These are phyloP conservation scores for Exserohilum rostratum DNA, from an alignment of 2,329 filamentous ascomycete species.

Conservation along the genomic window DNA sequence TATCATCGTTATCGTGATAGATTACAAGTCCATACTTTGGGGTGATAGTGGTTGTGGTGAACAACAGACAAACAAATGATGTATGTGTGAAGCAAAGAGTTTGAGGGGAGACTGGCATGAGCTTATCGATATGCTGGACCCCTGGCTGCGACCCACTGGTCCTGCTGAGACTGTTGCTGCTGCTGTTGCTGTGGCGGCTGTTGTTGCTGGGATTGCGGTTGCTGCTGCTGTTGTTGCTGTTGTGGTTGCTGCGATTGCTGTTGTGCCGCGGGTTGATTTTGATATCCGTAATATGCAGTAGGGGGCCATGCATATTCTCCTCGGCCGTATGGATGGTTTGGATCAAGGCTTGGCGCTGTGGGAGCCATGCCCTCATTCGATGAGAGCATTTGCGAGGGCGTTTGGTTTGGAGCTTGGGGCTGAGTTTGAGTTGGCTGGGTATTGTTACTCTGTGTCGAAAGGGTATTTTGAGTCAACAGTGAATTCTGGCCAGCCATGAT, in stretches of 20 bases:
- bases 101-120: neutral
- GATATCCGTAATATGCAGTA: conserved; percentile 34
- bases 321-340: conserved; percentile 29
- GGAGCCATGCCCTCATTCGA: conserved; percentile 6
- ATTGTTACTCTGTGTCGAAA: conserved; percentile 10
- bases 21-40: too few species aligned
- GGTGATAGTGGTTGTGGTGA: too few species aligned
- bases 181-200: conserved; percentile 17
- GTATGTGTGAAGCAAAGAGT: too few species aligned
- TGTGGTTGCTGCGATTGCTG: conserved; percentile 21
- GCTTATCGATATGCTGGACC: conserved; percentile 31
- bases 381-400: conserved; percentile 22
- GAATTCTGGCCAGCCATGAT: conserved; percentile 9
- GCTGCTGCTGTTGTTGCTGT: conserved; percentile 25
- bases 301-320: conserved; percentile 34
- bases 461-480: conserved; percentile 12
- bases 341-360: conserved; percentile 21
- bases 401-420: conserved; percentile 22
- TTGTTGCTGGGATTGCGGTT: conserved; percentile 20
- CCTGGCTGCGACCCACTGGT: conserved; percentile 33
- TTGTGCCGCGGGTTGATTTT: conserved; percentile 18
- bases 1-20: too few species aligned
- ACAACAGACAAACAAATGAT: neutral
- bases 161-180: neutral
- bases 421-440: conserved; percentile 23